These are phyloP conservation scores for Diaporthe batatas DNA, from an alignment of 2,329 filamentous ascomycete species.

Conservation along the genomic window DNA sequence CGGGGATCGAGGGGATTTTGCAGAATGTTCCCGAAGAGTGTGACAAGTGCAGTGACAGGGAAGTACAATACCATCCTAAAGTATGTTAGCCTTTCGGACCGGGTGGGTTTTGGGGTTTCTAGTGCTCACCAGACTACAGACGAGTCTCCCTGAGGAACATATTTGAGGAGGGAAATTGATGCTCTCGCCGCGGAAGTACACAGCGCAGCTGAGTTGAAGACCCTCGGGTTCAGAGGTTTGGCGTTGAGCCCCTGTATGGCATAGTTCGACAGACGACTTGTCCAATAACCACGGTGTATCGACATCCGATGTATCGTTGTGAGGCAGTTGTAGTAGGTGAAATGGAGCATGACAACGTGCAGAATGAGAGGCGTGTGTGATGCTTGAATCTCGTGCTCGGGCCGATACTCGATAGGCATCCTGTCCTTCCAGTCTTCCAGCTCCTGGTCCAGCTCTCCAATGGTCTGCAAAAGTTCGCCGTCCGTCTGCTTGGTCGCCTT, in stretches of 20 bases:
- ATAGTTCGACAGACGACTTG: constrained; percentile 91
- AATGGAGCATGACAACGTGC: constrained; percentile 93
- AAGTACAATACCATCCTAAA: constrained; percentile 91
- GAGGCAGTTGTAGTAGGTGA: constrained; percentile 97
- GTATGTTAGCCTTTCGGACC: not conserved
- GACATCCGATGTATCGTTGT: constrained; percentile 99
- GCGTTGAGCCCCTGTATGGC: constrained; percentile 95
- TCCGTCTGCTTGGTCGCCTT: constrained; percentile 92
- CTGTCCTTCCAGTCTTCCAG: constrained; percentile 96
- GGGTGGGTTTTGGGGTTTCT: not conserved
- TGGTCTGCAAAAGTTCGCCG: constrained; percentile 93
- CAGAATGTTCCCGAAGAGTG: constrained; percentile 94
- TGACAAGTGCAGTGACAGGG: constrained; percentile 93
- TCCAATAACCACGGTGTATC: constrained; percentile 98
- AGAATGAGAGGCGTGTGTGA: constrained; percentile 93
- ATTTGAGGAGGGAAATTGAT: constrained; percentile 93
- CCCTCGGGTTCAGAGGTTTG: constrained; percentile 88
- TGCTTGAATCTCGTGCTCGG: constrained; percentile 95
- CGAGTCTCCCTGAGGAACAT: constrained; percentile 95
- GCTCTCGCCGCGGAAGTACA: constrained; percentile 94
- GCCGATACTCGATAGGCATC: constrained; percentile 96
- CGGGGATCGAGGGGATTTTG: constrained; percentile 94
- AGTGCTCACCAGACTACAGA: constrained; percentile 88
- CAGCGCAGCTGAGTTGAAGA: constrained; percentile 92
- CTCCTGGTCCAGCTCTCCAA: constrained; percentile 91